Base-by-base conservation (phyloP, 129 eudicot genomes). In the Saposhnikovia divaricata region DNA sequence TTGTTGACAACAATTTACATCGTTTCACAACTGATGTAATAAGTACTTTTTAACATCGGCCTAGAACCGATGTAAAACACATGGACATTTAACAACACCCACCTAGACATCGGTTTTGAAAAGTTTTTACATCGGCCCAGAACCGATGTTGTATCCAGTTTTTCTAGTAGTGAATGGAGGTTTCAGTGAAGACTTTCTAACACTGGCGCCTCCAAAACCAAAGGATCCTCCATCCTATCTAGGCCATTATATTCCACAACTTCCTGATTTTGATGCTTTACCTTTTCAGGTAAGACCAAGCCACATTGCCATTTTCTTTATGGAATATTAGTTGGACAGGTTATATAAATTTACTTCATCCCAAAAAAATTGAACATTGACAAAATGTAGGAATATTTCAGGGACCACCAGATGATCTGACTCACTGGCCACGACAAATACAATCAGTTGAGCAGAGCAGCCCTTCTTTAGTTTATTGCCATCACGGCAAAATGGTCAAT, bases 401-500 rank as follows among this genome's bases (percentile, higher is more conserved):
- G 98, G 91, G 81, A 83, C 75, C 70, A 44, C 45, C 73, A 27
- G 72, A 72, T 55, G 78, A 86, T 63, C 39, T 50, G 61, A 48
- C 46, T 69, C 77, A 40, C 23, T 51, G 77, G 74, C 80, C 75
- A 46, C 85, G 84, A 75, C 76, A 47, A 27, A 80, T 84, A 21
- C 70, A 81, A 80, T 85, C 86, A 43, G 84, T 55, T 10, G 86
- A 86, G 77, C 89, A 77, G 8, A n/a, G n/a, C n/a, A n/a, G n/a
- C 74, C 87, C 39, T 82, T 87, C 82, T 85, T 84, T 74, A 86
- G 88, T 79, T 89, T 89, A 87, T 83, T 89, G 34, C 98, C 98
- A 77, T 57, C 80, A 61, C 76, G 39, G 37, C 78, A 72, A 42
- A 83, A 27, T 21, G 82, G 75, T 38, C 83, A 75, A 40, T 47